Percentiles rank a stretch among this genome's conserved stretches.
These are phyloP conservation scores for Lachnellula arida DNA, from an alignment of 2,329 filamentous ascomycete species.

Conservation along the genomic window DNA sequence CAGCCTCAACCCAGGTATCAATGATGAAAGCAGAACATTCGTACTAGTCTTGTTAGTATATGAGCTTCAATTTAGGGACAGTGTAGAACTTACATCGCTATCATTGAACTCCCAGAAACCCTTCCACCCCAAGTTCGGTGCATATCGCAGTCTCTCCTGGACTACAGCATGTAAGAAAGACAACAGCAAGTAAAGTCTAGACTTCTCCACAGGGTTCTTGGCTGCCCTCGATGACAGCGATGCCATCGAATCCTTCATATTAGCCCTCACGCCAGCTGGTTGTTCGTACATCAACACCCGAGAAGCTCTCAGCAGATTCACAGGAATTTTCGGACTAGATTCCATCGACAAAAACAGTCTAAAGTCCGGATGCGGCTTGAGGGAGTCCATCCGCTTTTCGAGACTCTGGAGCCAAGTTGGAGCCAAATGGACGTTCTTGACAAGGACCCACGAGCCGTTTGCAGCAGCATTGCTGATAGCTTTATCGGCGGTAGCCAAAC, in stretches of 20 bases:
- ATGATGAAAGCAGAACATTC: slow-evolving; percentile 96
- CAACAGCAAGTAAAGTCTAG: slow-evolving; percentile 81
- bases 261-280: slow-evolving; percentile 90
- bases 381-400: slow-evolving; percentile 91
- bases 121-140: slow-evolving; percentile 92
- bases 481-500: slow-evolving; percentile 87
- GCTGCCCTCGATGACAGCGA: slow-evolving; percentile 70
- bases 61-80: slow-evolving; percentile 62
- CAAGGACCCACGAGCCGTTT: slow-evolving; percentile 88
- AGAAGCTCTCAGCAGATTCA: slow-evolving; percentile 89
- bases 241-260: slow-evolving; percentile 96
- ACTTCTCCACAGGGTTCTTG: slow-evolving; percentile 85
- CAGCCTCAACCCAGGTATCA: slow-evolving; percentile 85
- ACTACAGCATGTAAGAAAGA: slow-evolving; percentile 95
- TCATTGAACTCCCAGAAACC: slow-evolving; percentile 99
- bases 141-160: slow-evolving; percentile 90
- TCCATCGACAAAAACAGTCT: slow-evolving; percentile 98
- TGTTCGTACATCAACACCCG: slow-evolving; percentile 97
- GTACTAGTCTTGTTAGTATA: slow-evolving; percentile 61
- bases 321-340: slow-evolving; percentile 91
- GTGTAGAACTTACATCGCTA: slow-evolving; percentile 72
- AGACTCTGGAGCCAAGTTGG: slow-evolving; percentile 95
- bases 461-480: slow-evolving; percentile 90
- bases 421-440: slow-evolving; percentile 98
- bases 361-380: slow-evolving; percentile 92